A percentile compares a stretch with the other conserved stretches of the same genome.
Conservation (phyloP, 768 basidiomycete genomes). For the Lentinula detonsa region DNA sequence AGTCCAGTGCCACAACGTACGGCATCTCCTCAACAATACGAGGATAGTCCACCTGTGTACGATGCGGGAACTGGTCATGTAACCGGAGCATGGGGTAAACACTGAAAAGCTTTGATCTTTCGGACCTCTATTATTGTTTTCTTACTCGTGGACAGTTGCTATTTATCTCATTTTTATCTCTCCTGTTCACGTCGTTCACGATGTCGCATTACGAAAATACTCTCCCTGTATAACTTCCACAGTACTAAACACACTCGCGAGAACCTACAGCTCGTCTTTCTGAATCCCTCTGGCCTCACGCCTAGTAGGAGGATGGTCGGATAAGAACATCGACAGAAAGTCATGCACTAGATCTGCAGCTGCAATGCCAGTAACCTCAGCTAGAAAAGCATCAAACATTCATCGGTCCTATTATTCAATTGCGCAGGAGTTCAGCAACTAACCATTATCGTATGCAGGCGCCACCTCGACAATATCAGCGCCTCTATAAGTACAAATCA, state of each 20-base stretch:
- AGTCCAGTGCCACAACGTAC: slow-evolving; percentile 35
- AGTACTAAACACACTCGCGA: neutral
- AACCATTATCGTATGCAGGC: slow-evolving; percentile 68
- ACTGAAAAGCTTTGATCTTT: slow-evolving; percentile 11
- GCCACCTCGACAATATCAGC: slow-evolving; percentile 72
- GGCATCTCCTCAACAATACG: slow-evolving; percentile 22
- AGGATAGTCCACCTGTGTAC: slow-evolving; percentile 64
- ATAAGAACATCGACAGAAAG: slow-evolving; percentile 56
- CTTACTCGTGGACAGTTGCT: neutral
- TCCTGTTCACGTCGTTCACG: neutral
- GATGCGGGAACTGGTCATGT: slow-evolving; percentile 45
- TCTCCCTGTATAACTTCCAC: neutral
- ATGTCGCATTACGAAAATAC: neutral
- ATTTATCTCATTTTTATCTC: neutral
- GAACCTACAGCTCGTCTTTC: slow-evolving; percentile 21
- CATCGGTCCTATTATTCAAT: neutral
- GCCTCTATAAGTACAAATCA: slow-evolving; percentile 33
- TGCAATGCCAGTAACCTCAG: slow-evolving; percentile 63
- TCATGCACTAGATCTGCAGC: slow-evolving; percentile 68
- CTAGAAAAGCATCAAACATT: slow-evolving; percentile 20
- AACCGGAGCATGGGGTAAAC: slow-evolving; percentile 51
- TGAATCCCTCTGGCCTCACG: slow-evolving; percentile 14
- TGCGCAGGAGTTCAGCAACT: slow-evolving; percentile 7
- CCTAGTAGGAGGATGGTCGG: slow-evolving; percentile 29
- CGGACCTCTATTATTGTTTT: neutral